Evolutionary conservation across 768 basidiomycete genomes (phyloP), one percentile per base, ranked within the genome.

Genomic region (Vishniacozyma victoriae): DNA sequence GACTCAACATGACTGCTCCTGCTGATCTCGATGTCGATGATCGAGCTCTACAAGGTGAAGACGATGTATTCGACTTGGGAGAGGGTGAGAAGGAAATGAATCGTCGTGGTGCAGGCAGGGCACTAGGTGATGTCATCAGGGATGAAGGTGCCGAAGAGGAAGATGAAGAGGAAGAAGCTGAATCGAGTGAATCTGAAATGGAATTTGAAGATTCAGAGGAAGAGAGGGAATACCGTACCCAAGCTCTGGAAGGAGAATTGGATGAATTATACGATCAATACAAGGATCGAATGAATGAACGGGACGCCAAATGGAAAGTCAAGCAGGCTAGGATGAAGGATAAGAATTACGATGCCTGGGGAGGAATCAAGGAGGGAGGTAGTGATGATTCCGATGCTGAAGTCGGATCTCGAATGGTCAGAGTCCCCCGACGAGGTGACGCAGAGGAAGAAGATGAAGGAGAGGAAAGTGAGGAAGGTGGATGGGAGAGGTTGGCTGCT

Each of bases 1-100:
- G 97, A 69, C 78, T 97, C 38, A 85, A 87, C 66, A 99, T 99
- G 95, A 87, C 86, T 12, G 89, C 90, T 16, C 95, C 95, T n/a
- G 75, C 92, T 57, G 95, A 96, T 60, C 91, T 97, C 55, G 92
- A 91, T 68, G 72, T 91, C 50, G 67, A 70, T 37, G 77, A 79
- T 44, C 74, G 80, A 2, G 77, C 85, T 15, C 77, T 93, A 15
- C 76, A 74, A n/a, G 67, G 79, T 19, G 67, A 70, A 29, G 92
- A 96, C 58, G 91, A 97, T 59, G 76, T 95, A 19, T 97, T 97
- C 62, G 88, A 92, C 63, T 78, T 97, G 35, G 81, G 76, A 41
- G 75, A 78, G 36, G 79, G 82, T 4, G 82, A 84, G 67, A 74
- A 70, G 36, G 72, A 73, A 37, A 59, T 75, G 3, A 51, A 60